These are phyloP conservation scores for Aspergillus sp. DNA, from an alignment of 2,329 filamentous ascomycete genomes.

Conservation along the genomic window DNA sequence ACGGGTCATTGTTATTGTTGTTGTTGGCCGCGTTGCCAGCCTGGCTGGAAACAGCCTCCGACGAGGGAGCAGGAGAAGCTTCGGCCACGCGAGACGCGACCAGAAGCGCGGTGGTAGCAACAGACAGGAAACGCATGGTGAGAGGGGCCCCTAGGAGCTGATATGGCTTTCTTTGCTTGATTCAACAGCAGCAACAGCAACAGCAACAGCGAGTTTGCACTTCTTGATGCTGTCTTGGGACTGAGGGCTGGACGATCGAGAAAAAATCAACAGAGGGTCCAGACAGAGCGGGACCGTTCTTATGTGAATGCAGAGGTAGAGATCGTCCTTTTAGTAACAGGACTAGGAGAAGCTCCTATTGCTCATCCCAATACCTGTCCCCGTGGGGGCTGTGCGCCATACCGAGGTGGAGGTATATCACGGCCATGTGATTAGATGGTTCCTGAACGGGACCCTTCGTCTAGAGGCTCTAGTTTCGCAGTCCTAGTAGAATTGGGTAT, in stretches of 20 bases:
- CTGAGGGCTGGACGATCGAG: background rate
- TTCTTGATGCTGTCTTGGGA: constrained; percentile 1
- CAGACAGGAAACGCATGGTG: constrained; percentile 1
- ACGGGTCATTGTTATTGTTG: background rate
- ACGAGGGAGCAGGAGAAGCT: background rate
- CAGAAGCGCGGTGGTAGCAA: constrained; percentile 1
- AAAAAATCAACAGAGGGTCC: background rate
- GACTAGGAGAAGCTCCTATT: background rate
- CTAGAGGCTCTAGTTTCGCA: background rate
- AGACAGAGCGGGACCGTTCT: background rate
- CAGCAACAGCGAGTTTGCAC: background rate
- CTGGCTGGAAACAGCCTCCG: background rate
- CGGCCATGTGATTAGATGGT: background rate
- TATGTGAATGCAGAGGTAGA: background rate
- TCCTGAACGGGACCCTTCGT: background rate
- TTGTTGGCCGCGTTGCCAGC: background rate
- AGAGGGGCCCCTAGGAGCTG: background rate
- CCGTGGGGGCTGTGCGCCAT: background rate
- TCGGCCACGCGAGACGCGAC: background rate
- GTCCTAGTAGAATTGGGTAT: background rate
- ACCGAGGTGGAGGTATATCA: background rate
- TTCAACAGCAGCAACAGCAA: constrained; percentile 4
- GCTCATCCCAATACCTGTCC: background rate
- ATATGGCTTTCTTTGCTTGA: background rate
- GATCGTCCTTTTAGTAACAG: background rate